Conservation (phyloP, 768 basidiomycete genomes). For the Tylopilus felleus region DNA sequence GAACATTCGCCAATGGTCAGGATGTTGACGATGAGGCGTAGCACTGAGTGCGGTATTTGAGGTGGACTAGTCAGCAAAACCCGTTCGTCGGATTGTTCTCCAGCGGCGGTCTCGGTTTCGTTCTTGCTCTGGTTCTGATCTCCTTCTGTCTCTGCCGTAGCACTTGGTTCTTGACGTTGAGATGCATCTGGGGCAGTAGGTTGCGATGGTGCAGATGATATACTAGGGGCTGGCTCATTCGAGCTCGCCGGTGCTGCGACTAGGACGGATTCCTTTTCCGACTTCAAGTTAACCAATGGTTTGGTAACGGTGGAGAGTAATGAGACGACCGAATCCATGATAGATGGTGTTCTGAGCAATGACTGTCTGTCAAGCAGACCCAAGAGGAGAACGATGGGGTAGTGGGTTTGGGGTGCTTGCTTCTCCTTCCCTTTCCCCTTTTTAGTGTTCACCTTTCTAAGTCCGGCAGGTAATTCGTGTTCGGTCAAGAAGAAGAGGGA, state of each 20-base stretch:
- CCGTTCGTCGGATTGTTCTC: constrained; percentile 35
- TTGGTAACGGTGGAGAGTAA: constrained; percentile 87
- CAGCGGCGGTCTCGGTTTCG: constrained; percentile 14
- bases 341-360: constrained; percentile 80
- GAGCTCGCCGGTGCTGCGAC: constrained; percentile 19
- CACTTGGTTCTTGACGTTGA: constrained; percentile 13
- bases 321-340: constrained; percentile 90
- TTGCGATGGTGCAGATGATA: constrained; percentile 1
- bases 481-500: constrained; percentile 95
- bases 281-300: constrained; percentile 67
- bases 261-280: constrained; percentile 35
- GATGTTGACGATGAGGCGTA: constrained; percentile 93
- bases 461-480: constrained; percentile 82
- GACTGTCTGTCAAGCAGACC: constrained; percentile 84
- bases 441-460: constrained; percentile 64
- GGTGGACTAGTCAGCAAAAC: constrained; percentile 71
- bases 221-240: constrained; percentile 10
- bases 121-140: constrained; percentile 25
- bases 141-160: constrained; percentile 11
- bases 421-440: constrained; percentile 98
- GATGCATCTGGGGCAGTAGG: constrained; percentile 10
- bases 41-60: constrained; percentile 77
- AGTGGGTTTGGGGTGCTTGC: constrained; percentile 74
- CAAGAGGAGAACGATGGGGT: constrained; percentile 87
- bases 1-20: constrained; percentile 97